phyloP scores from a whole-genome alignment of 371 early-diverging fungal genomes.

The Lichtheimia ramosa region DNA sequence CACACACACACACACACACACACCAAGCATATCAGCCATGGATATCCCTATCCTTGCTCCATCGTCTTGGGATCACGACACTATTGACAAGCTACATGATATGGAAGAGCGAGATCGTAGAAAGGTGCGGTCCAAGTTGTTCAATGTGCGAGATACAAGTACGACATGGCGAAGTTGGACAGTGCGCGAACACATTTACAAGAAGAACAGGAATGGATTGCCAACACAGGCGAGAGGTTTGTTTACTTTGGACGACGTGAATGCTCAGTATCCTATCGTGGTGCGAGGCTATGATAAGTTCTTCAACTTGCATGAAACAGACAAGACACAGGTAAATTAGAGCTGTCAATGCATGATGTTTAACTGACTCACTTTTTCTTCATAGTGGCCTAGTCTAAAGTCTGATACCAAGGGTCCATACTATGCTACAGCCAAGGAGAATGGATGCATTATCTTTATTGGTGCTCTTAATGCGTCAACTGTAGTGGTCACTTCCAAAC shows the following conservation, averaged over 20 bases:
- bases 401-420: conserved; percentile 79
- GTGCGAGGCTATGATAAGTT: conserved; percentile 96
- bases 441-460: conserved; percentile 93
- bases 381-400: conserved; percentile 57
- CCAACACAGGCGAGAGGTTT: conserved; percentile 85
- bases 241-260: conserved; percentile 44
- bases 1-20: too few relatives aligned
- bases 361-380: not conserved
- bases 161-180: conserved; percentile 44
- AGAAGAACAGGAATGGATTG: conserved; percentile 51
- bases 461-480: conserved; percentile 59
- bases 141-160: conserved; percentile 11
- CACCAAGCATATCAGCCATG: not conserved
- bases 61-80: conserved; percentile 9
- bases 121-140: conserved; percentile 26
- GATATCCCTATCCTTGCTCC: not conserved
- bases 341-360: not conserved
- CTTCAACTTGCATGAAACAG: conserved; percentile 77
- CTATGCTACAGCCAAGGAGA: conserved; percentile 92
- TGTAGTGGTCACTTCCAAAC: conserved; percentile 92
- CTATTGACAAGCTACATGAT: conserved; percentile 17
- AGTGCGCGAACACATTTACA: conserved; percentile 52
- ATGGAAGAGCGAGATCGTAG: conserved; percentile 11
- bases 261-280: conserved; percentile 53
- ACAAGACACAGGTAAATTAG: conserved; percentile 43